These are phyloP conservation scores for Davidsoniella neocaledoniae DNA, from an alignment of 2,329 filamentous ascomycete species.

Conservation along the genomic window DNA sequence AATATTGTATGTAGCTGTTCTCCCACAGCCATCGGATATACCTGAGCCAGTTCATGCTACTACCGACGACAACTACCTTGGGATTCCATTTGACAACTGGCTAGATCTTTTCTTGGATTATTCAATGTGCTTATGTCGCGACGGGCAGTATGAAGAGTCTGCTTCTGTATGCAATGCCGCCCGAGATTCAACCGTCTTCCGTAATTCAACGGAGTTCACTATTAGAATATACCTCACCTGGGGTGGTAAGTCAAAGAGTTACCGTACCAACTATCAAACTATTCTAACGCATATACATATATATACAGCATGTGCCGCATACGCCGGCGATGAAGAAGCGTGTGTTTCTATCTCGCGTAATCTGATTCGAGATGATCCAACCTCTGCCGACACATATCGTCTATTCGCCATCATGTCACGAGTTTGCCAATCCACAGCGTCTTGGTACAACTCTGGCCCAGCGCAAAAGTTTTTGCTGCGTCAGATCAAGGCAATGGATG, in stretches of 20 bases:
- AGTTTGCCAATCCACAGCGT: constrained; percentile 53
- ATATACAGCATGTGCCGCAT: constrained; percentile 56
- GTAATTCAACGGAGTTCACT: constrained; percentile 47
- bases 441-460: constrained; percentile 64
- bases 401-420: constrained; percentile 67
- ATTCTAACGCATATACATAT: not conserved
- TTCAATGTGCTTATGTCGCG: constrained; percentile 55
- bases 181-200: constrained; percentile 67
- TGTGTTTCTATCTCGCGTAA: constrained; percentile 59
- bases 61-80: constrained; percentile 40
- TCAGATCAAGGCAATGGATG: constrained; percentile 81
- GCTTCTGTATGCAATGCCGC: constrained; percentile 70
- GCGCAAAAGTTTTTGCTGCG: constrained; percentile 83
- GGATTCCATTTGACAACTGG: constrained; percentile 71
- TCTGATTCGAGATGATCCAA: constrained; percentile 69
- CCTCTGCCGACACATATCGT: constrained; percentile 66
- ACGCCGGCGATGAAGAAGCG: constrained; percentile 62
- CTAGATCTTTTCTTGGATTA: constrained; percentile 82
- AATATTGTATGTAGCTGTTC: constrained; percentile 3
- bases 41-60: not conserved
- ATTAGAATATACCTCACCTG: constrained; percentile 64
- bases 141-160: constrained; percentile 50
- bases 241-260: constrained; percentile 37
- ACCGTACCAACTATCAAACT: not conserved
- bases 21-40: constrained; percentile 13